Percentiles rank a stretch among this genome's conserved stretches.
Evolutionary conservation across 495 filamentous ascomycete species (phyloP).

Genomic region (Podospora fimiseda): DNA sequence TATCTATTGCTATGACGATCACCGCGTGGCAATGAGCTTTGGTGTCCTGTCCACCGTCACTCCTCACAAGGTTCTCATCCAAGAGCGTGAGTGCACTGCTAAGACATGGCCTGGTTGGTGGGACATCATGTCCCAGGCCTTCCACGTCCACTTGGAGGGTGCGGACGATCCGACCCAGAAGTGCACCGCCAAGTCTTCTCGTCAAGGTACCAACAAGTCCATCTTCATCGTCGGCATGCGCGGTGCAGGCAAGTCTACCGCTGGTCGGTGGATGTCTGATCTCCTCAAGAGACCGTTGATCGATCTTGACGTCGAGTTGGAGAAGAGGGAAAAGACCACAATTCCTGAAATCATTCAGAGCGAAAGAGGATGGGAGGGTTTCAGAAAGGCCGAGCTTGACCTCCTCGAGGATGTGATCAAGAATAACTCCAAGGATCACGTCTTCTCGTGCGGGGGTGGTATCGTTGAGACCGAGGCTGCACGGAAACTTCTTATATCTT

Average conservation of each 20-base stretch:
- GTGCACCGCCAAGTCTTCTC: conserved; percentile 34
- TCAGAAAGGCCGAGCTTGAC: conserved; percentile 72
- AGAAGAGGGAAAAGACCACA: conserved; percentile 59
- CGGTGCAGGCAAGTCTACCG: conserved; percentile 93
- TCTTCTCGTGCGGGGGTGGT: conserved; percentile 92
- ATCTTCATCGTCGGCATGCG: conserved; percentile 97
- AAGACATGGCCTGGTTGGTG: conserved; percentile 99
- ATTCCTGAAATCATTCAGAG: conserved; percentile 79
- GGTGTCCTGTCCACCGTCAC: conserved; percentile 76
- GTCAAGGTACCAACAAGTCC: conserved; percentile 46
- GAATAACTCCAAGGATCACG: conserved; percentile 65
- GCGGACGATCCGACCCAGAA: conserved; percentile 48
- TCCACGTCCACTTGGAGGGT: conserved; percentile 67
- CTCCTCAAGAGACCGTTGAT: conserved; percentile 70
- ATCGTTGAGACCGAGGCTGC: conserved; percentile 85
- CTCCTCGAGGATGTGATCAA: conserved; percentile 65
- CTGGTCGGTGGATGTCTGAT: conserved; percentile 73
- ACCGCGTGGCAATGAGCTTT: conserved; percentile 97
- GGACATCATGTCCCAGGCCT: conserved; percentile 75
- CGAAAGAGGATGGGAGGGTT: conserved; percentile 76
- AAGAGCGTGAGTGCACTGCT: conserved; percentile 84
- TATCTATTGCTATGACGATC: conserved; percentile 94
- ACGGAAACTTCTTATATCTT: conserved; percentile 65
- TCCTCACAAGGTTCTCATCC: conserved; percentile 69
- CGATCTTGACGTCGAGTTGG: conserved; percentile 84